A percentile compares a stretch with the other conserved stretches of the same genome.
phyloP scores from a whole-genome alignment of 306 rosid genomes.

The Corylus avellana region DNA sequence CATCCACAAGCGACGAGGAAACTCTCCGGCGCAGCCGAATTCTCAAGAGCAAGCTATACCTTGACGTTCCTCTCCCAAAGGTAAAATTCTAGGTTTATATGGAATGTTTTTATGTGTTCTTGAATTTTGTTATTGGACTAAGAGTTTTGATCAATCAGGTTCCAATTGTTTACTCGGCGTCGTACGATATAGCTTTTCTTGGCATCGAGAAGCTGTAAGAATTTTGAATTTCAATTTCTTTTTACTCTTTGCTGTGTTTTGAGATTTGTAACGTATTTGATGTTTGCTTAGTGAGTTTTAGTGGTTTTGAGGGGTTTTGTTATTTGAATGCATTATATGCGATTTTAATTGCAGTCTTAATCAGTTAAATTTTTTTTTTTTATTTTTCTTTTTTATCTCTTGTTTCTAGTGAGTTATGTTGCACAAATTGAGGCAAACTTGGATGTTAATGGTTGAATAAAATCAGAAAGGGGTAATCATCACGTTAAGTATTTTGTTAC shows the following conservation, averaged over 20 bases:
- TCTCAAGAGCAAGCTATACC: slow-evolving; percentile 80
- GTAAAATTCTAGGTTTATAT: slow-evolving; percentile 29
- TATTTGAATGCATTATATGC: background rate
- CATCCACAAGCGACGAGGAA: slow-evolving; percentile 34
- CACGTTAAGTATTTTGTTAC: background rate
- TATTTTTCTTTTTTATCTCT: background rate
- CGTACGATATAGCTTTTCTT: slow-evolving; percentile 75
- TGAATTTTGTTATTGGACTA: background rate
- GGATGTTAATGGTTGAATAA: background rate
- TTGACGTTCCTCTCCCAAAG: slow-evolving; percentile 69
- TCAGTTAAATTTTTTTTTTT: background rate
- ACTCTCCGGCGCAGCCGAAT: slow-evolving; percentile 54
- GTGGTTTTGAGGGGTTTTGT: too few species aligned
- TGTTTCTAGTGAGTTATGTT: background rate
- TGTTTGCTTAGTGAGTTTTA: too few species aligned
- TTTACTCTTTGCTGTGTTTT: background rate
- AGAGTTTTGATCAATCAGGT: slow-evolving; percentile 51
- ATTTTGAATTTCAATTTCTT: background rate
- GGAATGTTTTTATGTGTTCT: background rate
- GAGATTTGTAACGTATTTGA: background rate
- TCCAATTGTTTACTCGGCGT: slow-evolving; percentile 75
- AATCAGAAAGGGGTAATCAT: background rate
- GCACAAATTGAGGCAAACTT: too few species aligned
- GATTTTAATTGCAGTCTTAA: too few species aligned
- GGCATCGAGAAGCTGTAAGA: slow-evolving; percentile 91